Base-by-base conservation (phyloP, 2,329 filamentous ascomycete genomes). In the Ascochyta rabiei region DNA sequence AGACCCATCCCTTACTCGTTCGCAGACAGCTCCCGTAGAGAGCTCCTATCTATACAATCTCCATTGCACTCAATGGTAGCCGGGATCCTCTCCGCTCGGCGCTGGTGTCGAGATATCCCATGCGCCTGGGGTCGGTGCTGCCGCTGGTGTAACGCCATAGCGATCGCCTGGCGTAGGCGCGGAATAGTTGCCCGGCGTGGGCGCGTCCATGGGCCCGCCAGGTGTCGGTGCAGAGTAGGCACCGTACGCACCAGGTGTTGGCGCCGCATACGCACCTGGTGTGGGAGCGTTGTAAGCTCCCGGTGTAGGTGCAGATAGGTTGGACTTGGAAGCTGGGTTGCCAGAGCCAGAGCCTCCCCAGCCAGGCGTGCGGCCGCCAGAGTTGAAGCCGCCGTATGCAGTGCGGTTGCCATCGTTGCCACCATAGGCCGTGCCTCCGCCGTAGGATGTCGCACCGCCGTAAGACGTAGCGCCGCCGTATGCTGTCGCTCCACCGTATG, bases 401-500 rank as follows among this genome's bases (percentile, higher is more conserved):
- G 79, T 81, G 28, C 72, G 64, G 19, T 66, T 69, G 21, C 73
- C 73, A 41, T 73, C 71, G 35, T 73, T 73, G 10, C 69, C 70
- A 13, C 77, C 67, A 24, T 71, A 71, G 28, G 69, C 59, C 28
- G 66, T 68, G 38, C 46, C 62, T 42, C 64, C 91, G 18, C 76
- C 91, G 66, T 96, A 96, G 1, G 90, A 86, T 15, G 91, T 93
- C 40, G 89, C 76, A 33, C 75, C 75, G 31, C 76, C 91, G 66
- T 96, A 96, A 2, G 90, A 85, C 7, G 91, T 93, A 46, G 89
- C 78, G 19, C 77, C 76, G 31, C 78, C 77, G 56, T 81, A 80
- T 2, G 76, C 68, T 16, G 79, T 81, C 35, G 71, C 67, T 24
- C 69, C 68, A 28, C 75, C 75, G 48, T 80, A 79, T 6, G 73